phyloP scores from a whole-genome alignment of 2,329 filamentous ascomycete species.

The Penicillium sp. region DNA sequence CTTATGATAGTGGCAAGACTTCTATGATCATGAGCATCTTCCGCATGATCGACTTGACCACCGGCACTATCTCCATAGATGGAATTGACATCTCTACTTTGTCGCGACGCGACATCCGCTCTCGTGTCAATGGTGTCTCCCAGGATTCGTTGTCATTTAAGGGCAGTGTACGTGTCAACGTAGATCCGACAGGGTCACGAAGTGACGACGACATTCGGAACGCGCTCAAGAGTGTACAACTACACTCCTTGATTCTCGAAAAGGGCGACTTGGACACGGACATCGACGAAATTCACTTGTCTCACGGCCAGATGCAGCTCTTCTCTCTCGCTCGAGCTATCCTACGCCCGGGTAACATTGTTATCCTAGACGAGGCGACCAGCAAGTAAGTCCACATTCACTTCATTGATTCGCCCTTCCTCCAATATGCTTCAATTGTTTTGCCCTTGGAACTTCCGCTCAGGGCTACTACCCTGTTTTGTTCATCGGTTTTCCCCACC shows the following conservation, averaged over 20 bases:
- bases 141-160: constrained; percentile 42
- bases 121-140: constrained; percentile 38
- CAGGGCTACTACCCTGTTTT: background rate
- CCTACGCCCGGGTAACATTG: constrained; percentile 41
- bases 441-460: no score
- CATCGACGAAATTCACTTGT: constrained; percentile 47
- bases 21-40: constrained; percentile 40
- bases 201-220: constrained; percentile 31
- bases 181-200: constrained; percentile 31
- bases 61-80: constrained; percentile 40
- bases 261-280: constrained; percentile 37
- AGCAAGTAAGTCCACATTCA: constrained; percentile 26
- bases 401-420: constrained; percentile 8
- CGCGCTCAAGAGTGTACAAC: constrained; percentile 35
- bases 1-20: constrained; percentile 35
- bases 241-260: constrained; percentile 32
- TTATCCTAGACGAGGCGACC: constrained; percentile 43
- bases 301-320: constrained; percentile 57
- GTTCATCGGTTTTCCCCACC: background rate
- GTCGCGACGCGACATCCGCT: constrained; percentile 36
- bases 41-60: constrained; percentile 38
- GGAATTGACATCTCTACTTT: constrained; percentile 37
- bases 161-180: constrained; percentile 36
- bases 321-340: constrained; percentile 59
- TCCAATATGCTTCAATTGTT: background rate